phyloP scores from a whole-genome alignment of 2,329 filamentous ascomycete genomes.

The Raffaelea arxii region DNA sequence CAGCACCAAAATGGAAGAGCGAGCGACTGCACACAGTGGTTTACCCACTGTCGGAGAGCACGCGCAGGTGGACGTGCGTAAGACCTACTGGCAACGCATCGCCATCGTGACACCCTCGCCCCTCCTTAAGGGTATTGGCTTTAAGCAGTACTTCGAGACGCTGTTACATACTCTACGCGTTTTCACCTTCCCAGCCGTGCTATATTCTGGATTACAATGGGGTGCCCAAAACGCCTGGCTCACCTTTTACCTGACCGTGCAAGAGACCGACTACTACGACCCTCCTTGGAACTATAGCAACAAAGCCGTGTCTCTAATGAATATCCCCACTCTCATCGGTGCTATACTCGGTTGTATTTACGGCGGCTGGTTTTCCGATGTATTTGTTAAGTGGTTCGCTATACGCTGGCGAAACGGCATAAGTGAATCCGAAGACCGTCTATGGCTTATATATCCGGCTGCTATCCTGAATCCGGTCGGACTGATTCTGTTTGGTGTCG shows the following conservation, averaged over 20 bases:
- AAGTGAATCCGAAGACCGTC: slow-evolving; percentile 4
- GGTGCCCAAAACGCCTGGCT: slow-evolving; percentile 6
- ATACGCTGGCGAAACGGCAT: slow-evolving; percentile 2
- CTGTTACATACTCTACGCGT: slow-evolving; percentile 3
- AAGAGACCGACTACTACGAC: slow-evolving; percentile 6
- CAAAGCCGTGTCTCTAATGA: slow-evolving; percentile 4
- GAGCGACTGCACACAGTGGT: no score
- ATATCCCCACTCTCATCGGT: slow-evolving; percentile 5
- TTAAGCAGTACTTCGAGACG: slow-evolving; percentile 6
- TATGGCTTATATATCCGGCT: slow-evolving; percentile 5
- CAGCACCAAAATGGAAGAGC: no score
- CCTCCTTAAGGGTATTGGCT: slow-evolving; percentile 2
- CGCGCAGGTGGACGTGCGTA: slow-evolving; percentile 2
- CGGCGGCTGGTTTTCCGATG: slow-evolving; percentile 4
- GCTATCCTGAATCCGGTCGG: slow-evolving; percentile 3
- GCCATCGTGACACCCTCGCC: slow-evolving; percentile 4
- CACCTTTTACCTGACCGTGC: slow-evolving; percentile 4
- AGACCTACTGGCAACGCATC: slow-evolving; percentile 6
- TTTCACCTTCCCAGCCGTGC: slow-evolving; percentile 3
- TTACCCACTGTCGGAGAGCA: no score
- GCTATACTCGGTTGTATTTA: slow-evolving; percentile 4
- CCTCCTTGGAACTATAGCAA: slow-evolving; percentile 5
- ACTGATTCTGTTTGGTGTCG: slow-evolving; percentile 4
- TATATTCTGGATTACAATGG: slow-evolving; percentile 5
- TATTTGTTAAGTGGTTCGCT: slow-evolving; percentile 3